Conservation (phyloP, 2,329 filamentous ascomycete species). For the Xylariales sp. region DNA sequence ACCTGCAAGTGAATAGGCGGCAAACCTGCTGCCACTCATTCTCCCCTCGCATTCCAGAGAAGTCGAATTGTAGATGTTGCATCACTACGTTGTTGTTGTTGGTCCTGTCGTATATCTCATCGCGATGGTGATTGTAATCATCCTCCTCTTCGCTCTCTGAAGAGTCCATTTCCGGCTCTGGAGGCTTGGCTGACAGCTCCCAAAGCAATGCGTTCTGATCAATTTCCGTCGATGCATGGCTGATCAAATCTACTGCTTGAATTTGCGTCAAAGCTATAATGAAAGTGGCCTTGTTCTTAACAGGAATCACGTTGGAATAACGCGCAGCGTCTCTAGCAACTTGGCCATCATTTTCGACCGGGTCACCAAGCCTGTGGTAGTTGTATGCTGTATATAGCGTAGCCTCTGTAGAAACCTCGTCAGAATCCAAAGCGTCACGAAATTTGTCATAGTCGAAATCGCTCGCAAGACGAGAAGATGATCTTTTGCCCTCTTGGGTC, state of each 20-base stretch:
- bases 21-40: neutral
- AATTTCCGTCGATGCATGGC: no score
- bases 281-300: neutral
- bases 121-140: no score
- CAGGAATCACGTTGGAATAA: neutral
- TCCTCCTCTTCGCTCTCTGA: no score
- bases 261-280: conserved; percentile 14
- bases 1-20: neutral
- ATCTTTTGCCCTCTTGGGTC: neutral
- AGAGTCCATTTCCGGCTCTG: no score
- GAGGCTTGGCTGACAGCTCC: no score
- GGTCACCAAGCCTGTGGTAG: no score
- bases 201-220: no score
- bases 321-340: neutral
- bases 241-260: neutral
- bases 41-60: neutral
- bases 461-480: neutral
- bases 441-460: neutral
- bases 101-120: neutral
- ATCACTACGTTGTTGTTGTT: neutral
- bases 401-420: no score
- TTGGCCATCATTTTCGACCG: neutral
- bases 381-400: neutral
- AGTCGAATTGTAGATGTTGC: neutral
- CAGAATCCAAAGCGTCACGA: neutral